Evolutionary conservation across 768 basidiomycete genomes (phyloP), one percentile per base, ranked within the genome.

Genomic region (Trametes meyenii): DNA sequence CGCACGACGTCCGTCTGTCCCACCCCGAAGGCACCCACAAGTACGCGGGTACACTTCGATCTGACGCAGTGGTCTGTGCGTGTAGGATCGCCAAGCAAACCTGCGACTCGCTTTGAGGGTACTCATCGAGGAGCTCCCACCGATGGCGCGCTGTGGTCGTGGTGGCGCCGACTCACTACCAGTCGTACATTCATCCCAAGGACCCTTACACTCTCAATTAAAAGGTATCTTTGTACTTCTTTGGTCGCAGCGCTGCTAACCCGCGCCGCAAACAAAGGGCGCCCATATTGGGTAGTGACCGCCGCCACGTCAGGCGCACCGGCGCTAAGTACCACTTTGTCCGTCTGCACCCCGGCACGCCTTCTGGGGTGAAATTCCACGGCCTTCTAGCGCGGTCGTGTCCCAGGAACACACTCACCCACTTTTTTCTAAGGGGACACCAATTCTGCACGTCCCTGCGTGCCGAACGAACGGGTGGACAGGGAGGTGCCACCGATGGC

Each of bases 11-110:
- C 46, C 23, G 46, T 29, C 17, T 16, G 17, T 17, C 50, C 5
- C 50, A 6, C 24, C 35, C 19, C 33, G 50, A 36, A 50, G 24
- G 54, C 60, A 50, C 61, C 55, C 61, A 62, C 61, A 62, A 56
- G 21, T 50, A 21, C 35, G 17, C 55, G 17, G 40, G 42, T 21
- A 6, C 13, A 33, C 50, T 33, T 23, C 26, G 33, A 51, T 46
- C 55, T 42, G 21, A 36, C 35, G 13, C 40, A 11, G 5, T 48
- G 54, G 44, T 61, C 48, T 43, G 17, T 44, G 24, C 33, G 40
- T 50, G 26, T 36, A 24, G 29, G 54, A 60, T 58, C 56, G 46
- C 17, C 56, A 58, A 24, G 26, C 56, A 48, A 49, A 24, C 55
- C 19, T 8, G 46, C 55, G 23, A 19, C 38, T 19, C 39, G 13